Evolutionary conservation across 2,329 filamentous ascomycete species (phyloP), one percentile per base, ranked within the genome.

Genomic region (Apiospora marii): DNA sequence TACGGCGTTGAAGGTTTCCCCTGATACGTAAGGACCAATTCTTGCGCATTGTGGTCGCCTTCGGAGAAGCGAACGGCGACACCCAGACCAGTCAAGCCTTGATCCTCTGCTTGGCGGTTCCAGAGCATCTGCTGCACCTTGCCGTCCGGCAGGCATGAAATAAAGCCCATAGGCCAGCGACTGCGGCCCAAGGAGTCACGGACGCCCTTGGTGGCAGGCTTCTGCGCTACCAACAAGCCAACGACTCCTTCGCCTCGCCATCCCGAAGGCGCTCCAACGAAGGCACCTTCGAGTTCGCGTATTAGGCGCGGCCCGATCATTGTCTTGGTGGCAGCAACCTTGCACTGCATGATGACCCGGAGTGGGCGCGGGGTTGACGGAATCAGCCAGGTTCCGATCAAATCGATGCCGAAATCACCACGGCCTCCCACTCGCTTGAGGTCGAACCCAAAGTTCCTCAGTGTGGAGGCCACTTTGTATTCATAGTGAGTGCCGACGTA

Each of bases 271-370:
- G 93, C 93, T 16, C 91, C 91, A 1, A 87, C 87, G 78, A 96
- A 93, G 0, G 94, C 90, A 4, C 96, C 96, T 79, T 94, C 93
- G 3, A 96, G 87, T 83, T 96, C 93, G n/a, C 93, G 89, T 12
- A 94, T 83, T 67, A 90, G 84, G 44, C 86, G 83, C 0, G 93
- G 93, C 0, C 89, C 85, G 16, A 86, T 71, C 27, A 27, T 72
- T 24, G 79, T 75, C 67, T 85, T 84, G 72, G 84, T 83, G 24
- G 84, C 80, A 19, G 88, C 84, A 0, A 87, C 89, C 81, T 96
- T 96, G 86, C 94, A 96, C 80, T 96, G 93, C 0, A 89, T 73
- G 19, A 91, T 77, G 8, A 89, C 84, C 68, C 83, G 85, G 46
- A 91, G 77, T 0, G 84, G 81, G 1, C 78, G 76, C 12, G 80